phyloP scores from a whole-genome alignment of 352 stramenopile species.

The Globisporangium radiosum region DNA sequence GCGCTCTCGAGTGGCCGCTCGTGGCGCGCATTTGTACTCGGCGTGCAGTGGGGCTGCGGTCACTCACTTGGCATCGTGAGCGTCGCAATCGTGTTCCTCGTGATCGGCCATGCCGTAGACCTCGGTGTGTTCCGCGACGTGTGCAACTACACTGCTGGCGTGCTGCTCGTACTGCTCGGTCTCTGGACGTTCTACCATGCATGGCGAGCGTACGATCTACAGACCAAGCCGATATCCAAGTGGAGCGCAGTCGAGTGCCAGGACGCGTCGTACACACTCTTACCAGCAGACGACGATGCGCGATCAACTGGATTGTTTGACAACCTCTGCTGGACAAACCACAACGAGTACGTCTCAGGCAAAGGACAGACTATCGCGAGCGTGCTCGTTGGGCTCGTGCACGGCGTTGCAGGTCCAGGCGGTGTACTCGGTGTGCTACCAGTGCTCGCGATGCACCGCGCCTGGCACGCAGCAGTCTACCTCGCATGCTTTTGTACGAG shows the following conservation, averaged over 20 bases:
- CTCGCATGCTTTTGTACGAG: conserved; percentile 81
- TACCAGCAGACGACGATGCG: conserved; percentile 8
- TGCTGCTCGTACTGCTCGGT: conserved; percentile 57
- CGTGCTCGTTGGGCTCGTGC: conserved; percentile 68
- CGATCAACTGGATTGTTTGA: background rate
- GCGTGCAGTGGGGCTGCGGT: conserved; percentile 83
- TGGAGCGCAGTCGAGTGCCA: conserved; percentile 53
- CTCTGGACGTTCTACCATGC: conserved; percentile 42
- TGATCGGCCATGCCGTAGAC: conserved; percentile 30
- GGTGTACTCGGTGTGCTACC: conserved; percentile 82
- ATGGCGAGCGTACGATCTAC: conserved; percentile 22
- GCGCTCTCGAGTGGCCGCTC: conserved; percentile 73
- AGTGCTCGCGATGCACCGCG: conserved; percentile 62
- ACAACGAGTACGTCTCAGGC: conserved; percentile 12
- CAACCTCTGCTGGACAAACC: conserved; percentile 10
- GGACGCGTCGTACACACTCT: conserved; percentile 43
- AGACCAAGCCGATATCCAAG: conserved; percentile 24
- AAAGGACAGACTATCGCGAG: conserved; percentile 22
- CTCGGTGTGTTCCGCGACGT: conserved; percentile 22
- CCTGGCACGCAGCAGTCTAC: conserved; percentile 58
- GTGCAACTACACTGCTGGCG: conserved; percentile 60
- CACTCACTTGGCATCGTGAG: conserved; percentile 82
- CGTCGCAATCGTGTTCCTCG: conserved; percentile 48
- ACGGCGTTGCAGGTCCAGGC: conserved; percentile 79
- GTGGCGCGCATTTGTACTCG: conserved; percentile 67